These are phyloP conservation scores for Lolium rigidum DNA, from an alignment of 176 grass and related monocot genomes.

Conservation along the genomic window DNA sequence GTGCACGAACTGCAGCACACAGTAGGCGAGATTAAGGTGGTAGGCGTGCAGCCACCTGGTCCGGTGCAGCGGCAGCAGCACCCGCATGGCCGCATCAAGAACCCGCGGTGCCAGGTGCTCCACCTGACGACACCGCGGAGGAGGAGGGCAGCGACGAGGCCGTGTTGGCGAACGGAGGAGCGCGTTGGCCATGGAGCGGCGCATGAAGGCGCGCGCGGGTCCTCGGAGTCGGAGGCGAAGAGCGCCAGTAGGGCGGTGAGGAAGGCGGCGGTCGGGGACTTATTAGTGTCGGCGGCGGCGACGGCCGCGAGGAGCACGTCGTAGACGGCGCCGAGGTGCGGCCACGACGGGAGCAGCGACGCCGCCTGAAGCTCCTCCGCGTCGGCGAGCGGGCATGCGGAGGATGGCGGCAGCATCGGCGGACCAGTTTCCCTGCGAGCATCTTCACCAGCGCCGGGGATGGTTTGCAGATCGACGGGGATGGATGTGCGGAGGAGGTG, in stretches of 20 bases:
- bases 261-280: slow-evolving; percentile 57
- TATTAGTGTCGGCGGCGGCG: slow-evolving; percentile 16
- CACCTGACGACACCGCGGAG: slow-evolving; percentile 29
- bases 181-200: slow-evolving; percentile 57
- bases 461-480: no score
- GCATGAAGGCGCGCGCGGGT: slow-evolving; percentile 82
- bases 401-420: slow-evolving; percentile 58
- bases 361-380: slow-evolving; percentile 33
- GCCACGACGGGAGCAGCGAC: slow-evolving; percentile 58
- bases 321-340: slow-evolving; percentile 66
- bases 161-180: slow-evolving; percentile 58
- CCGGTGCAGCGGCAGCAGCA: slow-evolving; percentile 85
- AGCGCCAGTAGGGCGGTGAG: slow-evolving; percentile 52
- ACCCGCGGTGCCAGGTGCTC: slow-evolving; percentile 56
- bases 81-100: slow-evolving; percentile 49
- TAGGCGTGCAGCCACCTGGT: slow-evolving; percentile 53
- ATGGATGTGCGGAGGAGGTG: no score
- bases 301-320: slow-evolving; percentile 65
- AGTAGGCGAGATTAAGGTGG: slow-evolving; percentile 80
- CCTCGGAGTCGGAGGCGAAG: slow-evolving; percentile 66
- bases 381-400: slow-evolving; percentile 36
- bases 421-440: slow-evolving; percentile 76
- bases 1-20: slow-evolving; percentile 72
- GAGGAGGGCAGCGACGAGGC: neutral
- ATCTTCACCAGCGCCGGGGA: slow-evolving; percentile 57